Evolutionary conservation across 202 grass and related monocot species (phyloP).

Genomic region (Sporobolus alterniflorus): DNA sequence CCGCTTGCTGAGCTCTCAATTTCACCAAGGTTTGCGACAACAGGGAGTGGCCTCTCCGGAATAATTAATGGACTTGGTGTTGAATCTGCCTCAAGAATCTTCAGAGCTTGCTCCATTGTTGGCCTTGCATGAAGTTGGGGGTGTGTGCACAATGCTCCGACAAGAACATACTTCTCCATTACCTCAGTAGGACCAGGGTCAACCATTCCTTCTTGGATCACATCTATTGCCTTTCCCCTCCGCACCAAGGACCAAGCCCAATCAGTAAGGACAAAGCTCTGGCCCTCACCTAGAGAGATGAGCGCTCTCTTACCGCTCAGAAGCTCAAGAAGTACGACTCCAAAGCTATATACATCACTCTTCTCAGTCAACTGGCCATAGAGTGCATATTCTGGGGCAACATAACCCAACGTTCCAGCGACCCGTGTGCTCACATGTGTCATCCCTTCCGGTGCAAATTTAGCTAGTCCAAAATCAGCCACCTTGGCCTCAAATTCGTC

Average conservation of each 20-base stretch:
- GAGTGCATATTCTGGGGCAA: conserved; percentile 85
- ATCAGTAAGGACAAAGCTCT: conserved; percentile 80
- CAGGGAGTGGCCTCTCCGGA: conserved; percentile 70
- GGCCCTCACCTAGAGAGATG: conserved; percentile 69
- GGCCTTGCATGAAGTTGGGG: conserved; percentile 89
- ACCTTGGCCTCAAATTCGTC: conserved; percentile 85
- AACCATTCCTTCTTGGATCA: conserved; percentile 89
- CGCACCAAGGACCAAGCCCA: conserved; percentile 94
- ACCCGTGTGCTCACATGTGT: conserved; percentile 92
- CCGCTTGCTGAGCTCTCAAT: conserved; percentile 82
- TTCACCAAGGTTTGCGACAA: conserved; percentile 67
- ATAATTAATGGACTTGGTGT: conserved; percentile 52
- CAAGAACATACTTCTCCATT: conserved; percentile 89
- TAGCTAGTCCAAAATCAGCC: conserved; percentile 97
- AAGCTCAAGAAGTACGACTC: conserved; percentile 92
- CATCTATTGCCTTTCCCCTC: conserved; percentile 56
- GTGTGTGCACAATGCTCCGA: conserved; percentile 81
- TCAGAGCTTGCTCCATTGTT: conserved; percentile 91
- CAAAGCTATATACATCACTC: conserved; percentile 91
- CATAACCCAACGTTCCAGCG: conserved; percentile 88
- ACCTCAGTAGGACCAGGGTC: conserved; percentile 57
- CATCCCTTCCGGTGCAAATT: conserved; percentile 92
- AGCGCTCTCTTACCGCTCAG: conserved; percentile 87
- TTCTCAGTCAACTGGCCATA: conserved; percentile 98
- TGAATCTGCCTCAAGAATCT: conserved; percentile 85